Evolutionary conservation across 306 rosid genomes (phyloP).

Genomic region (Sechiopsis laciniata): DNA sequence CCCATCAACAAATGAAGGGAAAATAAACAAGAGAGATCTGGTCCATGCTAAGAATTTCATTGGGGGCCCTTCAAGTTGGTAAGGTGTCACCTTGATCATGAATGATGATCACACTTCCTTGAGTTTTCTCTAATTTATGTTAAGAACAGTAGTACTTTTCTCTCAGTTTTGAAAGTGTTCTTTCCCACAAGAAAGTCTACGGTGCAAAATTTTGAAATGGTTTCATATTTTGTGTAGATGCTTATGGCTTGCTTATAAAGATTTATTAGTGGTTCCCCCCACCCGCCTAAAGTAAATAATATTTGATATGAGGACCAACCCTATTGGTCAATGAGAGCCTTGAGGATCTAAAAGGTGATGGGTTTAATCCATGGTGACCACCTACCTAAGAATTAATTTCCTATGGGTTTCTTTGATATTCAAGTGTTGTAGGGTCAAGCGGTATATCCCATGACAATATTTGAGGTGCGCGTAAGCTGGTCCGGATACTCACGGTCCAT

Average conservation of each 20-base stretch:
- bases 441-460: no score
- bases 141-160: not conserved
- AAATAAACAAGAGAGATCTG: slow-evolving; percentile 34
- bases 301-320: no score
- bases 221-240: not conserved
- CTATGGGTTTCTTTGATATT: no score
- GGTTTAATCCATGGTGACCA: no score
- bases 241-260: not conserved
- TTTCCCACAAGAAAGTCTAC: not conserved
- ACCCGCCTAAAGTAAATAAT: not conserved
- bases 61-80: slow-evolving; percentile 89
- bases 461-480: no score
- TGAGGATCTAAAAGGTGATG: no score
- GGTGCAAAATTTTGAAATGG: not conserved
- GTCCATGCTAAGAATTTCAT: slow-evolving; percentile 35
- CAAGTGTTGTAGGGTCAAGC: no score
- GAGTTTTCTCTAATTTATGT: slow-evolving; percentile 18
- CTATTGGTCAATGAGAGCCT: no score
- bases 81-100: slow-evolving; percentile 28
- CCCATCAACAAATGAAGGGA: slow-evolving; percentile 32
- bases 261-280: not conserved
- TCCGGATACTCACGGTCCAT: no score
- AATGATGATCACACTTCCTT: not conserved
- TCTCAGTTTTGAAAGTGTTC: not conserved
- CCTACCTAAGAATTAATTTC: no score